phyloP scores from a whole-genome alignment of 2,329 filamentous ascomycete genomes.

The Trichoderma oligosporum region DNA sequence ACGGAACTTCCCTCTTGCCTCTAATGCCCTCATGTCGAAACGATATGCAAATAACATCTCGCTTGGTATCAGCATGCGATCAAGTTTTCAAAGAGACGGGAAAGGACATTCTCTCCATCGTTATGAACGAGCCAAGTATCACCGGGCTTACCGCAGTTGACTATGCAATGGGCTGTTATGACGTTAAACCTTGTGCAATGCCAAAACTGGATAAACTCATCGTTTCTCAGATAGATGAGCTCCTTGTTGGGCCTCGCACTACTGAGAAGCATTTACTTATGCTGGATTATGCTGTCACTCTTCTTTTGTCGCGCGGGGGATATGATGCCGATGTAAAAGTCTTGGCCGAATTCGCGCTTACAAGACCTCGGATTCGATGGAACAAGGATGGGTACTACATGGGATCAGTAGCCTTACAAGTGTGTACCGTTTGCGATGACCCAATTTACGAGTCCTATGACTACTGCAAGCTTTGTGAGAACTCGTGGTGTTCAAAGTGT shows the following conservation, averaged over 20 bases:
- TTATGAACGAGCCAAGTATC: constrained; percentile 16
- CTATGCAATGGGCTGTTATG: not conserved
- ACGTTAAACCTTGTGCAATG: constrained; percentile 1
- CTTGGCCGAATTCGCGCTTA: constrained; percentile 2
- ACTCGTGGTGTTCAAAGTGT: constrained; percentile 4
- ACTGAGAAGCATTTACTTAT: not conserved
- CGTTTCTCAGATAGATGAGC: constrained; percentile 2
- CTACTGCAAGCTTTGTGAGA: constrained; percentile 14
- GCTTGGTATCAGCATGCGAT: constrained; percentile 20
- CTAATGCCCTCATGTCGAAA: not conserved
- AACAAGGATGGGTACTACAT: constrained; percentile 3
- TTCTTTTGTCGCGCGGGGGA: not conserved
- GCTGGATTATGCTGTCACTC: not conserved
- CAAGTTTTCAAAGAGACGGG: constrained; percentile 20
- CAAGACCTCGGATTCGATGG: constrained; percentile 11
- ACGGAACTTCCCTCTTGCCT: constrained; percentile 20
- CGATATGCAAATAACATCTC: not conserved
- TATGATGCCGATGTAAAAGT: not conserved
- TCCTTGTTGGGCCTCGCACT: constrained; percentile 8
- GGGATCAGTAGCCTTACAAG: not conserved
- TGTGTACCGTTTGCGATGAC: constrained; percentile 2
- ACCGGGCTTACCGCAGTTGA: constrained; percentile 19
- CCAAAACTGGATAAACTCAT: constrained; percentile 1
- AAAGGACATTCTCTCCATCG: constrained; percentile 20
- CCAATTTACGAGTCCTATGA: constrained; percentile 7